These are phyloP conservation scores for Cydonia oblonga DNA, from an alignment of 331 rosid species.

Conservation along the genomic window DNA sequence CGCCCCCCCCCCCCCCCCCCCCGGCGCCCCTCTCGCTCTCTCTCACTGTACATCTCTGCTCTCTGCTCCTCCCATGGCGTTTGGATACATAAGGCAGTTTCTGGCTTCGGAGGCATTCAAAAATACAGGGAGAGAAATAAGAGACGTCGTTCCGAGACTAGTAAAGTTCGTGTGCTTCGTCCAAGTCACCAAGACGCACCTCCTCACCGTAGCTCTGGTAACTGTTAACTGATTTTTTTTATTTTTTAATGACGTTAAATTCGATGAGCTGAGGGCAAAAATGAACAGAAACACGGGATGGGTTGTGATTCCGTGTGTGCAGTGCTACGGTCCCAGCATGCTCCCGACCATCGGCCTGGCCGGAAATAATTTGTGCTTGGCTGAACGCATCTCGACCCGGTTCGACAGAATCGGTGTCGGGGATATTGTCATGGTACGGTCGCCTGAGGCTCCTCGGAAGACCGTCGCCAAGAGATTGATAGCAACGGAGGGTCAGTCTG, in stretches of 20 bases:
- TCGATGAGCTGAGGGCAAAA: background rate
- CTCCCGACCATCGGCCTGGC: conserved; percentile 47
- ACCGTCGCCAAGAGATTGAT: conserved; percentile 46
- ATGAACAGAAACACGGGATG: background rate
- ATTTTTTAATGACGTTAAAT: background rate
- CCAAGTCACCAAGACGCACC: conserved; percentile 35
- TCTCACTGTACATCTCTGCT: background rate
- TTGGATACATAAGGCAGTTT: background rate
- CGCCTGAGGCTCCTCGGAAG: conserved; percentile 39
- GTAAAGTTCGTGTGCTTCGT: conserved; percentile 31
- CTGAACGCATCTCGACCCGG: conserved; percentile 47
- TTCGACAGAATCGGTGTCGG: conserved; percentile 35
- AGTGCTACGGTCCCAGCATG: conserved; percentile 83
- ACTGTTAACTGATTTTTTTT: background rate
- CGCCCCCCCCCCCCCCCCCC: no score
- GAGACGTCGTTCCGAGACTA: background rate
- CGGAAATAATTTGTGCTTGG: conserved; percentile 6
- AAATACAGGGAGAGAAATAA: background rate
- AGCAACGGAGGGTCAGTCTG: conserved; percentile 62
- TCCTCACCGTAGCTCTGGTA: conserved; percentile 24
- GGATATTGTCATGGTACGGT: conserved; percentile 42
- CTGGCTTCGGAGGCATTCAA: conserved; percentile 1
- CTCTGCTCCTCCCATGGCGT: background rate
- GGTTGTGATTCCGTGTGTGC: conserved; percentile 18
- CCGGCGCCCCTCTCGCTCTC: no score